Evolutionary conservation across 2,329 filamentous ascomycete species (phyloP), one percentile per base, ranked within the genome.

Genomic region (Alternaria arborescens): DNA sequence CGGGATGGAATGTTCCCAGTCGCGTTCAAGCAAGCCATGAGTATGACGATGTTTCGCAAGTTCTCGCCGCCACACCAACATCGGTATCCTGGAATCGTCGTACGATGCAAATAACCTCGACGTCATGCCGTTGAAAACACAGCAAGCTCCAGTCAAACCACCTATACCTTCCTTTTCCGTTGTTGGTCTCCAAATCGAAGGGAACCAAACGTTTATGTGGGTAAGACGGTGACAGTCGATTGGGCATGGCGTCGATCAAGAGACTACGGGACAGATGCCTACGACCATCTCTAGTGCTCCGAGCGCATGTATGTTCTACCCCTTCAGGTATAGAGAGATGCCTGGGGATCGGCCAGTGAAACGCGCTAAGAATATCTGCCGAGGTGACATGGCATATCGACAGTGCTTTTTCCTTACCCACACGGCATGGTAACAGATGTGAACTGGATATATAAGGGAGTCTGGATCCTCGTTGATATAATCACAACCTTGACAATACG

Each of bases 281-380:
- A n/a, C 46, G 14, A 38, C 11, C 30, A 12, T 50, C 14, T n/a
- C 32, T 26, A 38, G 30, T 48, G 28, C 30, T n/a, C 30, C 30
- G 30, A 24, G 46, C 30, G 30, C 18, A 36, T 26, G 46, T 36
- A 50, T 34, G 46, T 26, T 50, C 46, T 20, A 36, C 22, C 46
- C 20, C 22, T 36, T 50, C 8, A 16, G 46, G 30, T 50, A 36
- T 36, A 50, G 46, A 20, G 34, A 22, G 3, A 8, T 24, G 8
- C 46, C 46, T 50, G 32, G 20, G 46, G 46, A 26, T 24, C 20
- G 32, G 32, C 46, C 20, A 50, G 22, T 50, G 32, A 38, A 50
- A 50, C 46, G 14, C 46, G 32, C 46, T 38, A 36, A 36, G 46
- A 26, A 50, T 38, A 12, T 50, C 46, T 50, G 46, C 46, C 30